phyloP scores from a whole-genome alignment of 2,329 filamentous ascomycete genomes.

The Pyrenophora graminea region DNA sequence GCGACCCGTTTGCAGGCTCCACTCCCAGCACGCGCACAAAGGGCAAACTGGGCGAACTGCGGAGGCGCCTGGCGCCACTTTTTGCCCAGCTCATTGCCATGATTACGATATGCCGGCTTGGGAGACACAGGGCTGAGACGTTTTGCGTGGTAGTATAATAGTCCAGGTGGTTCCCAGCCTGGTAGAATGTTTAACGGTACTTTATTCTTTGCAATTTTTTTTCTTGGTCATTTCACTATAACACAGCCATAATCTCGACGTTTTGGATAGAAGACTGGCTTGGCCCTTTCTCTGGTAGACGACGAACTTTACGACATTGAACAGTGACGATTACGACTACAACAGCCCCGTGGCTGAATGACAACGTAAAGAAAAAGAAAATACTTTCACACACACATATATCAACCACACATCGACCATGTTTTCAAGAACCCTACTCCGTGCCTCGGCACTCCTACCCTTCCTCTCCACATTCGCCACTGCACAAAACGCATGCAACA shows the following conservation, averaged over 20 bases:
- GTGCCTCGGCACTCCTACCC: slow-evolving; percentile 33
- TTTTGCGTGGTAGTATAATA: slow-evolving; percentile 15
- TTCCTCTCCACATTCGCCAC: slow-evolving; percentile 34
- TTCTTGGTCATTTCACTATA: slow-evolving; percentile 4
- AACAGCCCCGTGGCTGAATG: neutral
- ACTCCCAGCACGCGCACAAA: slow-evolving; percentile 2
- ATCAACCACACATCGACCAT: slow-evolving; percentile 23
- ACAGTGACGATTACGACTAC: too few species aligned
- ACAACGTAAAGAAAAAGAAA: neutral
- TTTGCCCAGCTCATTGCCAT: slow-evolving; percentile 19
- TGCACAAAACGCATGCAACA: slow-evolving; percentile 69
- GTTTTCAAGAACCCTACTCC: slow-evolving; percentile 36
- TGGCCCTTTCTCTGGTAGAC: too few species aligned
- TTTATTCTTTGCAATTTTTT: neutral
- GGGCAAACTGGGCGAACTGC: neutral
- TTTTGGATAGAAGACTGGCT: too few species aligned
- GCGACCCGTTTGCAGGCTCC: slow-evolving; percentile 8
- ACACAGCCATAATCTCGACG: neutral
- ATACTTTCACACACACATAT: neutral
- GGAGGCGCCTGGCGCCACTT: slow-evolving; percentile 4
- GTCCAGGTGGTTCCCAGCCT: neutral
- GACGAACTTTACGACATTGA: too few species aligned
- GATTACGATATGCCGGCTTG: slow-evolving; percentile 13
- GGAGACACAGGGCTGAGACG: slow-evolving; percentile 19
- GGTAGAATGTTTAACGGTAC: neutral